Evolutionary conservation across 2,329 filamentous ascomycete species (phyloP).

Genomic region (Cadophora sp.): DNA sequence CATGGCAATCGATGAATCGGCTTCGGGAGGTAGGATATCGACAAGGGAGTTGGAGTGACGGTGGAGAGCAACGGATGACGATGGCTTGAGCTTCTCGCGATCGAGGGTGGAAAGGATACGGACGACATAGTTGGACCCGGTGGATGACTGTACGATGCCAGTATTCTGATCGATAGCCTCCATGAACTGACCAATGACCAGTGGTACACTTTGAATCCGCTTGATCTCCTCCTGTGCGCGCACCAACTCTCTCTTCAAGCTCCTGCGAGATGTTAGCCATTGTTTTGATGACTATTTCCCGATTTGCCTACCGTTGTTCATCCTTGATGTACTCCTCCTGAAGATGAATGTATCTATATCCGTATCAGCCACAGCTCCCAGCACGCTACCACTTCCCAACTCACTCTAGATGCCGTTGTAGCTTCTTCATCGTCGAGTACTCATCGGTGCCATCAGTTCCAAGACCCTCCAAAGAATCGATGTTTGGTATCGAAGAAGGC

Average conservation of each 20-base stretch:
- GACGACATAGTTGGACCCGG: constrained; percentile 98
- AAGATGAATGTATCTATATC: constrained; percentile 83
- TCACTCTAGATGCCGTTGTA: constrained; percentile 94
- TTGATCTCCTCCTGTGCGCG: constrained; percentile 99
- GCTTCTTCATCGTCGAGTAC: constrained; percentile 94
- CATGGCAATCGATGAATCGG: constrained; percentile 99
- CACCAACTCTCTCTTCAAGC: constrained; percentile 95
- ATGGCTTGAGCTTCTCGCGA: constrained; percentile 96
- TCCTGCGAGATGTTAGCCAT: constrained; percentile 59
- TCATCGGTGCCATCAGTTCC: constrained; percentile 85
- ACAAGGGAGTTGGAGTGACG: constrained; percentile 98
- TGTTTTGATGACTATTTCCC: neutral
- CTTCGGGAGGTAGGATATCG: constrained; percentile 98
- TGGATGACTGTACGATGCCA: constrained; percentile 97
- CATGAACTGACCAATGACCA: constrained; percentile 99
- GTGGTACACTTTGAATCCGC: constrained; percentile 95
- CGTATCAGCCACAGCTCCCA: constrained; percentile 37
- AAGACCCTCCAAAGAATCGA: constrained; percentile 88
- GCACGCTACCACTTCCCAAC: constrained; percentile 41
- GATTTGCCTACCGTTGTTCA: constrained; percentile 78
- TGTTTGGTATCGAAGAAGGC: constrained; percentile 82
- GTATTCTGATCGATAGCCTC: constrained; percentile 99
- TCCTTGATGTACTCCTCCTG: constrained; percentile 99
- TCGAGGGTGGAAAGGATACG: constrained; percentile 98
- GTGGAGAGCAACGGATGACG: constrained; percentile 95